phyloP scores from a whole-genome alignment of 148 eudicot genomes.

The Fagopyrum esculentum region DNA sequence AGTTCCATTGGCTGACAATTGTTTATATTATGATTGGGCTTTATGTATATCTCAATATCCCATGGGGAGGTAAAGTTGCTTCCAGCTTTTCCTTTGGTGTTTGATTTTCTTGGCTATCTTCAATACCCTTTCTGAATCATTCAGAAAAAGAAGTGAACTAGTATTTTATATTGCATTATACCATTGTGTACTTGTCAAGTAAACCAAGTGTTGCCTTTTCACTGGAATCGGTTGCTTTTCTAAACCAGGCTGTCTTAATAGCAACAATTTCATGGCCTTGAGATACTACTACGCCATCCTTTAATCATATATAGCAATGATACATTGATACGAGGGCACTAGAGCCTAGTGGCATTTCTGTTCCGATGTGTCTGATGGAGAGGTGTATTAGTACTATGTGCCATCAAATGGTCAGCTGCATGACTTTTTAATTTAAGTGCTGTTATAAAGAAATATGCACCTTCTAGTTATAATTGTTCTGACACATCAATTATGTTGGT shows the following conservation, averaged over 20 bases:
- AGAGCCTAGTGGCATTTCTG: background rate
- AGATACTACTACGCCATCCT: background rate
- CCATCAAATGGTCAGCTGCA: background rate
- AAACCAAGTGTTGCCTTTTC: background rate
- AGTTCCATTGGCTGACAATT: background rate
- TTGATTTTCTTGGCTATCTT: background rate
- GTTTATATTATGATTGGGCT: background rate
- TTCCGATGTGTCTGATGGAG: background rate
- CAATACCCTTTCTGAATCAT: background rate
- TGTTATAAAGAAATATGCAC: background rate
- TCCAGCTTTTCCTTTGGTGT: background rate
- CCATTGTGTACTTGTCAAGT: background rate
- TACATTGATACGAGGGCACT: background rate
- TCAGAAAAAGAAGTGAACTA: background rate
- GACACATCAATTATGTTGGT: background rate
- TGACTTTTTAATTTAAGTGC: background rate
- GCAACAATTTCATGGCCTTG: background rate
- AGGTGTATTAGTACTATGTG: background rate
- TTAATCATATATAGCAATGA: background rate
- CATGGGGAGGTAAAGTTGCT: background rate
- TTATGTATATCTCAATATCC: background rate
- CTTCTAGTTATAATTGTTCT: background rate
- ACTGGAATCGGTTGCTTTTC: background rate
- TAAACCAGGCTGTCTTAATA: background rate
- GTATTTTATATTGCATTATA: background rate